Evolutionary conservation across 1,284 basidiomycete genomes (phyloP).

Genomic region (Sporisorium iseilematis-ciliati): DNA sequence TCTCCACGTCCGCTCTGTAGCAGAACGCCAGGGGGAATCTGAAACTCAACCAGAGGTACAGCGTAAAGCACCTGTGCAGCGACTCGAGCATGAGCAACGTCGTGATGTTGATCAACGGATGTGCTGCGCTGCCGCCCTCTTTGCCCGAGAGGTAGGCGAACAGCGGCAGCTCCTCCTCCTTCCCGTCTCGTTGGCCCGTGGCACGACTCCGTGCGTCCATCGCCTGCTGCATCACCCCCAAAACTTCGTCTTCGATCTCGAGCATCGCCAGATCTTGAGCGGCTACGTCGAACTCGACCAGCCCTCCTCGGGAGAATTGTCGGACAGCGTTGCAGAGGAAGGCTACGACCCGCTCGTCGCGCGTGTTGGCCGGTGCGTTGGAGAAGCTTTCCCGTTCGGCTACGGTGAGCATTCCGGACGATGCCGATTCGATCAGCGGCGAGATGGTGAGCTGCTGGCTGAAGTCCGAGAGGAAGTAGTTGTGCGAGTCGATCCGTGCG

Average conservation of each 20-base stretch:
- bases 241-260: slow-evolving; percentile 46
- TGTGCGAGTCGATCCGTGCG: slow-evolving; percentile 73
- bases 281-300: slow-evolving; percentile 70
- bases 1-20: slow-evolving; percentile 74
- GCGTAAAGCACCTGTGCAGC: slow-evolving; percentile 82
- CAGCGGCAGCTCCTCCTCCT: slow-evolving; percentile 21
- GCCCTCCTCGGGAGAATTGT: slow-evolving; percentile 69
- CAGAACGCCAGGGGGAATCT: slow-evolving; percentile 82
- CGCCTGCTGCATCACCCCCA: slow-evolving; percentile 23
- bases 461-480: slow-evolving; percentile 71
- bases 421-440: slow-evolving; percentile 68
- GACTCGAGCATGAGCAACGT: slow-evolving; percentile 77
- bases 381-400: slow-evolving; percentile 74
- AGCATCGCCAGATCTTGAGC: slow-evolving; percentile 72
- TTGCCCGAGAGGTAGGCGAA: slow-evolving; percentile 21
- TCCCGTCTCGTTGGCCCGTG: slow-evolving; percentile 1
- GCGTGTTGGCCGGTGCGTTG: slow-evolving; percentile 72
- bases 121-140: slow-evolving; percentile 12
- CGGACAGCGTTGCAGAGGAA: slow-evolving; percentile 70
- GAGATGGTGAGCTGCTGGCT: slow-evolving; percentile 70
- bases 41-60: slow-evolving; percentile 89
- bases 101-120: slow-evolving; percentile 55
- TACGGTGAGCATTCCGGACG: slow-evolving; percentile 73
- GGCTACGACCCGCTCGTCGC: slow-evolving; percentile 71
- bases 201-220: slow-evolving; percentile 9